Percentiles rank a stretch among this genome's conserved stretches.
Conservation (phyloP, 495 filamentous ascomycete genomes). For the Chlorociboria aeruginascens region DNA sequence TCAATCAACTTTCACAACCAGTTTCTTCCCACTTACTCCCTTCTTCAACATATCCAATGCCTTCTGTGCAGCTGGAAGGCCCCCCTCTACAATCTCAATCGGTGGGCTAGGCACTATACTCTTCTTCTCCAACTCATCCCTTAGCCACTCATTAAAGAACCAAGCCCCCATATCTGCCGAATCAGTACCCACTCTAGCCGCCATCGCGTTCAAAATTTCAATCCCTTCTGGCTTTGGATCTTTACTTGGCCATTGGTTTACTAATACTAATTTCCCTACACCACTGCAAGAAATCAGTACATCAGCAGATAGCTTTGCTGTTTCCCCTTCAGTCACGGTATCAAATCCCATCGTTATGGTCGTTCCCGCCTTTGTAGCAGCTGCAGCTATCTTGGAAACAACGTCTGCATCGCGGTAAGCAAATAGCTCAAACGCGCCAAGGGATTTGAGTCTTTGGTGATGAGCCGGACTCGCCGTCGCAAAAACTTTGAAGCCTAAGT, state of each 20-base stretch:
- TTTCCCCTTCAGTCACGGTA: conserved; percentile 22
- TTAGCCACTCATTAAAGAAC: conserved; percentile 32
- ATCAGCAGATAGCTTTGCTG: conserved; percentile 8
- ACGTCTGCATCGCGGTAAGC: conserved; percentile 35
- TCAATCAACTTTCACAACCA: not conserved
- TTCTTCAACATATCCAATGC: conserved; percentile 25
- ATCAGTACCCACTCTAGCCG: conserved; percentile 24
- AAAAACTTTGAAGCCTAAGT: conserved; percentile 33
- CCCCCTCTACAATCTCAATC: conserved; percentile 30
- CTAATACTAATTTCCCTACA: conserved; percentile 30
- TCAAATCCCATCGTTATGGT: conserved; percentile 31
- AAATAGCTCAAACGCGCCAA: conserved; percentile 38
- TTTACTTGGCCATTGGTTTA: conserved; percentile 22
- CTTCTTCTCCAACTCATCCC: conserved; percentile 27
- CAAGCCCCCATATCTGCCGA: conserved; percentile 26
- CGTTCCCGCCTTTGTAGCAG: conserved; percentile 29
- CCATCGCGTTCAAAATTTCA: conserved; percentile 29
- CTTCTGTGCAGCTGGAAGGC: conserved; percentile 29
- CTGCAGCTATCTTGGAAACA: conserved; percentile 29
- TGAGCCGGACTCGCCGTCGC: conserved; percentile 36
- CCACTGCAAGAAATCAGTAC: conserved; percentile 18
- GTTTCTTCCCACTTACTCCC: conserved; percentile 4
- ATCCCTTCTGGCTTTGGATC: conserved; percentile 25
- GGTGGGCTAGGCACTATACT: conserved; percentile 33
- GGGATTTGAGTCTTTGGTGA: conserved; percentile 27